Evolutionary conservation across 176 grass and related monocot genomes (phyloP).

Genomic region (Oryza meyeriana): DNA sequence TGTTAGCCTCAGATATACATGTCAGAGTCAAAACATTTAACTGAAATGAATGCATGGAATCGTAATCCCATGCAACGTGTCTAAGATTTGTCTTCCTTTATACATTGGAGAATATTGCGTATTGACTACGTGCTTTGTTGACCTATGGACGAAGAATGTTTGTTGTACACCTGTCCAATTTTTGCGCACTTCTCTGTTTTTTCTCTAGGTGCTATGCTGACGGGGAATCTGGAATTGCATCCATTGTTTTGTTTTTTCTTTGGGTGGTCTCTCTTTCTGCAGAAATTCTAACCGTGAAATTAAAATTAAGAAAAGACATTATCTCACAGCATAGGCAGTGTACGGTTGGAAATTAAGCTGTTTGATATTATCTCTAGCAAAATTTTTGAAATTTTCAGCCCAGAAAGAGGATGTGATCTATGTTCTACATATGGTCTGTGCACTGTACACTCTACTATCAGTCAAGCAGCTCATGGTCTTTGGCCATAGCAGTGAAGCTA

Average conservation of each 20-base stretch:
- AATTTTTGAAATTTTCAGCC: neutral
- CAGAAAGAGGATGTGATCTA: neutral
- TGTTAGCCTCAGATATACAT: neutral
- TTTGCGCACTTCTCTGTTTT: neutral
- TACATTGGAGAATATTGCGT: constrained; percentile 4
- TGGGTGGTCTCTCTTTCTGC: neutral
- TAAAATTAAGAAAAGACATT: neutral
- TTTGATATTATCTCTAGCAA: neutral
- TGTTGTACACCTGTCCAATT: neutral
- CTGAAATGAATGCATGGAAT: neutral
- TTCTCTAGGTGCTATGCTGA: neutral
- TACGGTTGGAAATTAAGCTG: neutral
- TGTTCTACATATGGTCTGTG: neutral
- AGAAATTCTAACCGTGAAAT: neutral
- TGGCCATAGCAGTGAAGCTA: neutral
- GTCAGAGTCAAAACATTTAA: neutral
- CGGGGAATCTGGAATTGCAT: neutral
- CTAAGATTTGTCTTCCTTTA: neutral
- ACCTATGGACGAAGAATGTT: neutral
- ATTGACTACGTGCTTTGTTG: neutral
- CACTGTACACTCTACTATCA: too few relatives aligned
- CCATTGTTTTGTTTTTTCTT: neutral
- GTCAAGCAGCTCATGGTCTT: neutral
- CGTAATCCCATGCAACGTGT: constrained; percentile 19
- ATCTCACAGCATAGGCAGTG: neutral